Evolutionary conservation across 805 yeast genomes (phyloP).

Genomic region (Pichia nanzhaoensis): DNA sequence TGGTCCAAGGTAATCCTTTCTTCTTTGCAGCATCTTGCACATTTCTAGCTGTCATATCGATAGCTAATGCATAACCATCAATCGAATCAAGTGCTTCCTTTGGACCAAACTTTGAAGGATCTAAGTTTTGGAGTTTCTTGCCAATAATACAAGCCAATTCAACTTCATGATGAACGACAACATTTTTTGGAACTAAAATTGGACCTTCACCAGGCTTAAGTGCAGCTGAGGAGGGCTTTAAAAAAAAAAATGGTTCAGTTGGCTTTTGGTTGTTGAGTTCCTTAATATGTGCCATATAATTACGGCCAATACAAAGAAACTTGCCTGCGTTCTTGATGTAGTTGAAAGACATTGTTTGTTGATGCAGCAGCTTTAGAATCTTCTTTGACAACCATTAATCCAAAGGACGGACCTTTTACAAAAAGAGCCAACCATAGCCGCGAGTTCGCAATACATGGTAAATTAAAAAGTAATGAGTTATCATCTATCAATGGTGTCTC

Average conservation of each 20-base stretch:
- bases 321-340: constrained; percentile 64
- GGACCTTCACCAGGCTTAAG: constrained; percentile 66
- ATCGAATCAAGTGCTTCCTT: constrained; percentile 71
- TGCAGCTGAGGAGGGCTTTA: constrained; percentile 81
- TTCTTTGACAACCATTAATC: too few species aligned
- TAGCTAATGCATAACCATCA: constrained; percentile 81
- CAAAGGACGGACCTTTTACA: too few species aligned
- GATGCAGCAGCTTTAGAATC: too few species aligned
- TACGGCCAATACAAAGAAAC: constrained; percentile 91
- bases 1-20: constrained; percentile 95
- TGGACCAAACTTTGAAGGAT: constrained; percentile 48
- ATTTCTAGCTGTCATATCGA: constrained; percentile 93
- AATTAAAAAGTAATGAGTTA: too few species aligned
- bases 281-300: constrained; percentile 91
- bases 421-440: too few species aligned
- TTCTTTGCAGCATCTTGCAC: constrained; percentile 92
- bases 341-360: constrained; percentile 34
- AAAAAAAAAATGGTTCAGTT: constrained; percentile 81
- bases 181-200: constrained; percentile 75
- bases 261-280: constrained; percentile 84
- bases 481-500: too few species aligned
- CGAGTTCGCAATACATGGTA: neutral
- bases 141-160: constrained; percentile 80
- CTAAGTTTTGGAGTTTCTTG: constrained; percentile 53
- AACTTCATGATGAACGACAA: constrained; percentile 82